Evolutionary conservation across 305 asterid species (phyloP), one percentile per base, ranked within the genome.

Genomic region (Solanum hybrid): DNA sequence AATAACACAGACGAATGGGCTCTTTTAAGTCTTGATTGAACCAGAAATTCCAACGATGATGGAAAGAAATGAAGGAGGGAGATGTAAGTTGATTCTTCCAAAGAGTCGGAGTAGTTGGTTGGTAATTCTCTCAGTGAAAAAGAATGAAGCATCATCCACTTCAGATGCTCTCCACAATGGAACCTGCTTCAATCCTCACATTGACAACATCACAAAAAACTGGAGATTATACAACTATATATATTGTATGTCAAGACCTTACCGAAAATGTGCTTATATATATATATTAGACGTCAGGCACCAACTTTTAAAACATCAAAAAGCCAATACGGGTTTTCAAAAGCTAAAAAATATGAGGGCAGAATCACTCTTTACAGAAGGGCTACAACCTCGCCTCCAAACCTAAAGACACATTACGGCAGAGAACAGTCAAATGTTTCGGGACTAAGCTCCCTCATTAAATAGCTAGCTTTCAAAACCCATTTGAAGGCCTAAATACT

Each of bases 401-500:
- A 29, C 27, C 86, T 17, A 76, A 88, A 60, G 42, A 42, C 72
- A 64, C 66, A 34, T 76, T 77, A 77, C 27, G 14, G 29, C 17
- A 77, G 82, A 34, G 29, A 35, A 34, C 5, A 77, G 27, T 36
- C 46, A 34, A 34, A 34, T 77, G 26, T 77, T 34, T 77, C 10
- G 29, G 17, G 42, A 2, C 84, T 34, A 77, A 34, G 17, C 29
- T 77, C 17, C 76, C 46, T 1, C 40, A 40, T 42, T 85, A 42
- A 20, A 32, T 35, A 64, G 12, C 81, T 31, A 5, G 26, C 84
- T 34, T 77, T 90, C 91, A 79, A 40, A 37, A 69, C 31, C 92
- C 90, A 34, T 88, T 90, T 29, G 89, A 85, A 85, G 90, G 86
- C 80, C 89, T 85, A 84, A 51, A 90, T 34, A 90, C 77, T 4